Evolutionary conservation across 1,139 yeast genomes (phyloP), one percentile per base, ranked within the genome.

Genomic region (Geotrichum klebahnii): DNA sequence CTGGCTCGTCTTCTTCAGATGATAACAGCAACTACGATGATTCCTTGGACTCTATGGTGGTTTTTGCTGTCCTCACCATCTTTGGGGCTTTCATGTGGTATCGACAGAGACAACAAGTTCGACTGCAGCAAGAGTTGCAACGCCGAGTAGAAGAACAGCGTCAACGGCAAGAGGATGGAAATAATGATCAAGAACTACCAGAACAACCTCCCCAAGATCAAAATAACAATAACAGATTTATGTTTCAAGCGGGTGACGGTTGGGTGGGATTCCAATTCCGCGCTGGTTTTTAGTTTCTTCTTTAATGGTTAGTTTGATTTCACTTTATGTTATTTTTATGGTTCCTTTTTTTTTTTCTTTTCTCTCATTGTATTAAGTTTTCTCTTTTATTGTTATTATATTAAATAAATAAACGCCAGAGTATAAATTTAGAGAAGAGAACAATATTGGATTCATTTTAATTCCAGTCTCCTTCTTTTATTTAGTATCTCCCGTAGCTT

Each of bases 51-150:
- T 37, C 44, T 8, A 34, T 44, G 14, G 10, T 44, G 43, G 37
- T 48, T 9, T 35, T 36, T 26, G 42, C 35, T 5, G 26, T 44
- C 1, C 17, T 48, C 8, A 36, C 33, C 8, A 12, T 46, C 14
- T 40, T 46, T 46, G 50, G 46, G 6, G 43, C 29, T n/a, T 24
- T 47, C 24, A 37, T 47, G 43, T 47, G 47, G 47, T 43, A 47
- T 17, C 35, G 51, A 4, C 48, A 43, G 16, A 26, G 42, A 3
- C 47, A 37, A 35, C 51, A 43, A 22, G 48, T 24, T 1, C 23
- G 28, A 14, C 32, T 40, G 14, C 36, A 34, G 6, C 28, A 33
- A 22, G 39, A 43, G 16, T 33, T 43, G 9, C 46, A 24, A 23
- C 22, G 20, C 10, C 17, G 34, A 16, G 46, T 28, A 9, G 40